Evolutionary conservation across 169 alveolate species (phyloP), one percentile per base, ranked within the genome.

Genomic region (Plasmodium vivax): DNA sequence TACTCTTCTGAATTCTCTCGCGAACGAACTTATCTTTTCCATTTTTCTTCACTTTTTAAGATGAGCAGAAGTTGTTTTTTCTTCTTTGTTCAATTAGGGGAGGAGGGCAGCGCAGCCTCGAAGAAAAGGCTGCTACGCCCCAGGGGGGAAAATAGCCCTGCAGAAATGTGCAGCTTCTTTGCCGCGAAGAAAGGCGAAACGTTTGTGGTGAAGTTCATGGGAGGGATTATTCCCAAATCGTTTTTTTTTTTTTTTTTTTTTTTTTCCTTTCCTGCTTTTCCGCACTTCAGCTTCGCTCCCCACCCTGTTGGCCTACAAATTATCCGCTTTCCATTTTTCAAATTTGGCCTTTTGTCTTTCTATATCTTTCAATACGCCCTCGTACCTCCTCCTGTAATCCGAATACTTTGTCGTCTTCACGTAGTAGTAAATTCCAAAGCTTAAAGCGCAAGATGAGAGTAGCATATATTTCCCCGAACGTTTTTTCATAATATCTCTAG

Each of bases 341-440:
- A 90, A 41, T 74, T 90, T 90, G 45, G 43, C 74, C 74, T 90
- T 90, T 90, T 90, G 94, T 80, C 94, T 90, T 90, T 90, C 94
- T 90, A 90, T 80, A 74, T 90, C 94, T n/a, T 82, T 90, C 73
- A 90, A 90, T 41, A 90, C 94, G 47, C 94, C 94, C 27, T 79
- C 94, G 74, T 90, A 90, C 82, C 94, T 90, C 56, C 84, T 80
- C 56, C 36, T 36, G 82, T 90, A 90, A 81, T 90, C 94, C 38
- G 75, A 81, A 9, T 90, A 41, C 45, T 90, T 90, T 71, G 94
- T 41, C 38, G 38, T 82, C 73, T 90, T 90, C 34, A 90, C 94
- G 74, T 90, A 90, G 74, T 81, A 90, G 51, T 90, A 90, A n/a
- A 90, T 71, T 27, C 94, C 94, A 90, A 80, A 43, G 74, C 94